Percentiles rank a stretch among this genome's conserved stretches.
Evolutionary conservation across 257 asterid species (phyloP).

Genomic region (Paulownia fortunei): DNA sequence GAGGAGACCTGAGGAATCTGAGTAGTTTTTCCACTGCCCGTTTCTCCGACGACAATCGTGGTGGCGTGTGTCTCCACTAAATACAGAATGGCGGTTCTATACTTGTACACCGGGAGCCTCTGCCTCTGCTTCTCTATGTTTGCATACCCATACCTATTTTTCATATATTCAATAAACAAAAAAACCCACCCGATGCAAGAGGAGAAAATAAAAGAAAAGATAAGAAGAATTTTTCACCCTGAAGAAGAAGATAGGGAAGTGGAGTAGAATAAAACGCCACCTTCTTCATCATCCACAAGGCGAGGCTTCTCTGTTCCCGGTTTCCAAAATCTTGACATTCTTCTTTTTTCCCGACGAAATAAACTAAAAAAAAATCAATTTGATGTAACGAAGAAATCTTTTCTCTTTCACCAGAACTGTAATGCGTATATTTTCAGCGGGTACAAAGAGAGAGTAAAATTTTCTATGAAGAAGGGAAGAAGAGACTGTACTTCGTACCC

Average conservation of each 20-base stretch:
- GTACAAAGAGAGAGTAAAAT: no score
- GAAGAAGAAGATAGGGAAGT: conserved; percentile 75
- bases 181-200: background rate
- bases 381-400: no score
- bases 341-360: background rate
- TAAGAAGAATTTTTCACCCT: conserved; percentile 44
- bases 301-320: conserved; percentile 92
- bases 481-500: no score
- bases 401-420: no score
- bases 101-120: conserved; percentile 83
- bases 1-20: conserved; percentile 90
- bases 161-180: background rate
- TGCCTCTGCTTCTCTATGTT: conserved; percentile 70
- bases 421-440: no score
- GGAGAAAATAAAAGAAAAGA: background rate
- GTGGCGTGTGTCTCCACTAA: conserved; percentile 90
- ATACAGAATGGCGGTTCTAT: conserved; percentile 71
- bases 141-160: conserved; percentile 62
- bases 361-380: background rate
- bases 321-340: conserved; percentile 85
- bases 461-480: no score
- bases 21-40: conserved; percentile 97
- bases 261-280: conserved; percentile 73
- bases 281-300: conserved; percentile 92
- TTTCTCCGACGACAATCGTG: conserved; percentile 91